Conservation (phyloP, 345 rosid genomes). For the Populus davidiana region DNA sequence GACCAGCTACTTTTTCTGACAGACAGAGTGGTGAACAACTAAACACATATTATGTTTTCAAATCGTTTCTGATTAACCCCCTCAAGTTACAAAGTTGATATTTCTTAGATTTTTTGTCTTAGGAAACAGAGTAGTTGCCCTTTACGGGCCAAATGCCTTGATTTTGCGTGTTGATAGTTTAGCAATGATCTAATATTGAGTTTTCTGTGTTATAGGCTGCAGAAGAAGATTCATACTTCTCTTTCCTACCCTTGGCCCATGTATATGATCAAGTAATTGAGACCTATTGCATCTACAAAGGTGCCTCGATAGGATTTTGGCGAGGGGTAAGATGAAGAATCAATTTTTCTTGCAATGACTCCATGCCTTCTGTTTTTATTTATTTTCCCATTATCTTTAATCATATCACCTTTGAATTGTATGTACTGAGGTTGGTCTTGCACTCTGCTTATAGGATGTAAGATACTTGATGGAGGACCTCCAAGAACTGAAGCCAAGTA, state of each 20-base stretch:
- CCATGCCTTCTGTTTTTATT: background rate
- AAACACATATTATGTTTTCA: background rate
- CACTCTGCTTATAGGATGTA: constrained; percentile 49
- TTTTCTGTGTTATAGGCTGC: constrained; percentile 44
- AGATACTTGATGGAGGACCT: constrained; percentile 74
- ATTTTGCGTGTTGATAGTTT: background rate
- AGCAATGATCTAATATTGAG: background rate
- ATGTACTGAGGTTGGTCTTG: background rate
- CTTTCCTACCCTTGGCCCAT: constrained; percentile 93
- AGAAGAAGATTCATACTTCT: constrained; percentile 78
- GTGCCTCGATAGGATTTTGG: constrained; percentile 91
- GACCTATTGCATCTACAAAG: constrained; percentile 66
- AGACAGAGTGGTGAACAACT: constrained; percentile 54
- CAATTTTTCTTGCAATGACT: background rate
- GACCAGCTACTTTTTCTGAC: constrained; percentile 58
- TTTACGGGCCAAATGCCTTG: background rate
- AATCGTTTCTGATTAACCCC: background rate
- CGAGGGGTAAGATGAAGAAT: constrained; percentile 54
- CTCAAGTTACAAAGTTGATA: background rate
- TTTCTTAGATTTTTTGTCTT: no score
- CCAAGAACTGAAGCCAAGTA: constrained; percentile 78
- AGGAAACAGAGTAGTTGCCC: background rate
- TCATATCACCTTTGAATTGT: background rate
- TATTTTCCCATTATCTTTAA: background rate
- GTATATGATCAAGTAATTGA: constrained; percentile 82